Evolutionary conservation across 768 basidiomycete genomes (phyloP), one percentile per base, ranked within the genome.

Genomic region (Macrolepiota dolichaula): DNA sequence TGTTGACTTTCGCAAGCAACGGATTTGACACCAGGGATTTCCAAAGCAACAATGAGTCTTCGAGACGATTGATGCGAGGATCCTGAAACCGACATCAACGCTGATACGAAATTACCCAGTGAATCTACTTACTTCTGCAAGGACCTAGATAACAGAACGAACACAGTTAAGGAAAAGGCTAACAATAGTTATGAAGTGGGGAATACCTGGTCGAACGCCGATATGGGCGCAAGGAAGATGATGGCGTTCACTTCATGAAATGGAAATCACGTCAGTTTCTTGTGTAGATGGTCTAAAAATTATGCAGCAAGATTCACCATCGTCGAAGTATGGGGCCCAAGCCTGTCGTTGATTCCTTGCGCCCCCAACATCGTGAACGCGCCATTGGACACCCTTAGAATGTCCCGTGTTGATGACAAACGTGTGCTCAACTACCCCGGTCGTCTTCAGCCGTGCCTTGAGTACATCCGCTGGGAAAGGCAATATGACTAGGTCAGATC

Each of bases 291-390:
- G 29, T 32, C 50, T 35, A 27, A 24, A 49, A 49, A 49, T 47
- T 11, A 38, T 22, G 55, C 25, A 46, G 38, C 37, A 62, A 62
- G 35, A 75, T 81, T 67, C 65, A 91, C 91, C 89, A 70, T 92
- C 87, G 66, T 92, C 88, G 64, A 94, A 94, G 73, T 92, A 94
- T 4, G 92, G 91, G 12, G 89, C 89, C 92, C 92, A 94, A 1
- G 91, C 90, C 63, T 89, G 87, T 57, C 92, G 84, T 72, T 92
- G 91, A 69, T 86, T 88, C 61, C 87, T 82, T 32, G 91, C 82
- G 22, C 91, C 92, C 58, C 92, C 92, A 15, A 94, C 92, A 69
- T 94, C 92, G 71, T 92, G 93, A 54, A 94, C 87, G 63, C 85
- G 86, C 92, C 92, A 94, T 66, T 87, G 82, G 2, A 85, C 79